A percentile compares a stretch with the other conserved stretches of the same genome.
Conservation (phyloP, 495 filamentous ascomycete species). For the Aspergillus conjunctus region DNA sequence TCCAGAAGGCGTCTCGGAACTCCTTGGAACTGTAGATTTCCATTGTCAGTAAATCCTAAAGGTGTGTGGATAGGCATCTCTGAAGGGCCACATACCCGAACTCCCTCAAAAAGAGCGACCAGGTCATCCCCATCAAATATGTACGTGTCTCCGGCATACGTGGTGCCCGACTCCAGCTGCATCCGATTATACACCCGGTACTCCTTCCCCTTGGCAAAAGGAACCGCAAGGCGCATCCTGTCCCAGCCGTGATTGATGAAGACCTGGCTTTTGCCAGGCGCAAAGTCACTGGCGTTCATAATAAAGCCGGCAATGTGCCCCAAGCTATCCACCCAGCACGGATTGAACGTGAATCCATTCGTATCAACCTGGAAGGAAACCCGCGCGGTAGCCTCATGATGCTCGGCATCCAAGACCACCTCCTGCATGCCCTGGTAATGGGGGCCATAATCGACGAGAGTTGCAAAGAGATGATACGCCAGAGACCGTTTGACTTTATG, state of each 20-base stretch:
- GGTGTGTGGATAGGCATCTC: background rate
- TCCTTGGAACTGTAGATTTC: constrained; percentile 56
- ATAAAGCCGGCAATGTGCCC: constrained; percentile 69
- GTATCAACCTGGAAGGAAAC: constrained; percentile 67
- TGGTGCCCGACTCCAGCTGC: constrained; percentile 43
- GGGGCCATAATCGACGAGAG: constrained; percentile 68
- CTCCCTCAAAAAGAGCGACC: constrained; percentile 65
- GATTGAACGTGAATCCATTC: constrained; percentile 63
- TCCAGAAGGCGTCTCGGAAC: constrained; percentile 69
- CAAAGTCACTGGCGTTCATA: constrained; percentile 72
- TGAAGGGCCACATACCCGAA: constrained; percentile 41
- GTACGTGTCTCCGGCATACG: constrained; percentile 52
- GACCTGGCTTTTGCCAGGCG: constrained; percentile 66
- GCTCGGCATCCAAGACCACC: constrained; percentile 70
- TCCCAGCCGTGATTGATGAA: constrained; percentile 78
- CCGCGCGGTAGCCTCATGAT: constrained; percentile 70
- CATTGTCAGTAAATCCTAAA: constrained; percentile 22
- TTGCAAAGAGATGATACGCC: constrained; percentile 74
- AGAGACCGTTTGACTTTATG: constrained; percentile 67
- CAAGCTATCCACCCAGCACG: constrained; percentile 69
- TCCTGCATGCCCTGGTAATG: constrained; percentile 74
- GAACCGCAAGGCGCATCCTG: constrained; percentile 64
- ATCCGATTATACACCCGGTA: constrained; percentile 73
- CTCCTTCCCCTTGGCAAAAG: constrained; percentile 59
- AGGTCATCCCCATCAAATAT: constrained; percentile 56